A percentile compares a stretch with the other conserved stretches of the same genome.
Conservation (phyloP, 2,329 filamentous ascomycete genomes). For the Aspergillus sp. region DNA sequence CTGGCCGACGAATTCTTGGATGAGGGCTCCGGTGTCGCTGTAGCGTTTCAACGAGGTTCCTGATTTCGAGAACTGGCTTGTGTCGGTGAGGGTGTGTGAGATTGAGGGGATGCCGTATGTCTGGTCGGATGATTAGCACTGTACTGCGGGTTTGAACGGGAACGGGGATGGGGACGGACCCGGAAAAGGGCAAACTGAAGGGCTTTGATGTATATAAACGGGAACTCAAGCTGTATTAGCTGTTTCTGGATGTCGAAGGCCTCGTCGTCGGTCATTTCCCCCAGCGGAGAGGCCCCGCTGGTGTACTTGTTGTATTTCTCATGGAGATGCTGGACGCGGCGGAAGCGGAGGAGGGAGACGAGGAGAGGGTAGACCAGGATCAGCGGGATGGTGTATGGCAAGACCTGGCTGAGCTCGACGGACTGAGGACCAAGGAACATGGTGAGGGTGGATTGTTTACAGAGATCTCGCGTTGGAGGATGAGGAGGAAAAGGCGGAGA, state of each 20-base stretch:
- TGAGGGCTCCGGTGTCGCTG: slow-evolving; percentile 42
- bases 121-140: slow-evolving; percentile 16
- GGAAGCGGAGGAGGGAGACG: slow-evolving; percentile 21
- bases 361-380: slow-evolving; percentile 20
- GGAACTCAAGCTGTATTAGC: slow-evolving; percentile 47
- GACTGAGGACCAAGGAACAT: too few species aligned
- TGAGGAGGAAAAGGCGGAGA: too few species aligned
- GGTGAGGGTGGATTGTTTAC: too few species aligned
- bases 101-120: slow-evolving; percentile 51
- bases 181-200: slow-evolving; percentile 53
- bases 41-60: slow-evolving; percentile 45
- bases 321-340: slow-evolving; percentile 28
- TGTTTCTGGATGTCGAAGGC: slow-evolving; percentile 42
- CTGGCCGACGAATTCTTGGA: slow-evolving; percentile 41
- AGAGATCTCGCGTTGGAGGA: too few species aligned
- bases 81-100: slow-evolving; percentile 40
- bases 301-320: slow-evolving; percentile 38
- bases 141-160: background rate
- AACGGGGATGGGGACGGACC: slow-evolving; percentile 19
- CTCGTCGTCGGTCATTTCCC: slow-evolving; percentile 46
- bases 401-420: too few species aligned
- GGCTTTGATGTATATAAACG: slow-evolving; percentile 41
- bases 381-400: slow-evolving; percentile 14
- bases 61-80: slow-evolving; percentile 39
- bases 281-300: slow-evolving; percentile 36